Evolutionary conservation across 2,329 filamentous ascomycete genomes (phyloP).

Genomic region (Arthrobotrys entomopaga): DNA sequence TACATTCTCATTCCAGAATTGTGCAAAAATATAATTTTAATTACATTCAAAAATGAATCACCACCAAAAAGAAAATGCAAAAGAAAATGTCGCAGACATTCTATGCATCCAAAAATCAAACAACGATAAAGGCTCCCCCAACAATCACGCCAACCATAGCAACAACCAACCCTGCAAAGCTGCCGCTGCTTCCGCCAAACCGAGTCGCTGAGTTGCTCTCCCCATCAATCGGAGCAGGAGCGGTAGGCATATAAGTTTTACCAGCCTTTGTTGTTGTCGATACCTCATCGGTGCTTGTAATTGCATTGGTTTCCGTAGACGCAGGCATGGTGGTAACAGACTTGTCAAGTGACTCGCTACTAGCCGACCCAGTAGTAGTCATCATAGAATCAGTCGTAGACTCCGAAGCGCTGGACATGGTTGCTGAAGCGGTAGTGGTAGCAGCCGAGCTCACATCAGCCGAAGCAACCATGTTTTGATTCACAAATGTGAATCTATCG

Average conservation of each 20-base stretch:
- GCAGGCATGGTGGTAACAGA: not conserved
- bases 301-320: not conserved
- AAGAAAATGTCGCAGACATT: not conserved
- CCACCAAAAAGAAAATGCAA: slow-evolving; percentile 1
- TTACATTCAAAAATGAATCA: slow-evolving; percentile 17
- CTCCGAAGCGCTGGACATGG: not conserved
- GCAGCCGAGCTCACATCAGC: slow-evolving; percentile 23
- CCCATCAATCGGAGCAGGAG: slow-evolving; percentile 21
- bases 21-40: no score
- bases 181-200: slow-evolving; percentile 18
- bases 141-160: slow-evolving; percentile 13
- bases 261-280: slow-evolving; percentile 3
- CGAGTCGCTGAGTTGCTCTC: slow-evolving; percentile 8
- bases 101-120: not conserved
- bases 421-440: not conserved
- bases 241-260: slow-evolving; percentile 7
- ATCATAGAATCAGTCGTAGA: slow-evolving; percentile 1
- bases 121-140: slow-evolving; percentile 25
- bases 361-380: not conserved
- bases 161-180: slow-evolving; percentile 17
- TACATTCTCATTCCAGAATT: slow-evolving; percentile 13
- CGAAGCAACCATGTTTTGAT: slow-evolving; percentile 12
- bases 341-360: not conserved
- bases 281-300: not conserved
- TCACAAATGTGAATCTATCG: slow-evolving; percentile 40